A percentile compares a stretch with the other conserved stretches of the same genome.
Conservation (phyloP, 2,329 filamentous ascomycete genomes). For the Colletotrichum coccodes region DNA sequence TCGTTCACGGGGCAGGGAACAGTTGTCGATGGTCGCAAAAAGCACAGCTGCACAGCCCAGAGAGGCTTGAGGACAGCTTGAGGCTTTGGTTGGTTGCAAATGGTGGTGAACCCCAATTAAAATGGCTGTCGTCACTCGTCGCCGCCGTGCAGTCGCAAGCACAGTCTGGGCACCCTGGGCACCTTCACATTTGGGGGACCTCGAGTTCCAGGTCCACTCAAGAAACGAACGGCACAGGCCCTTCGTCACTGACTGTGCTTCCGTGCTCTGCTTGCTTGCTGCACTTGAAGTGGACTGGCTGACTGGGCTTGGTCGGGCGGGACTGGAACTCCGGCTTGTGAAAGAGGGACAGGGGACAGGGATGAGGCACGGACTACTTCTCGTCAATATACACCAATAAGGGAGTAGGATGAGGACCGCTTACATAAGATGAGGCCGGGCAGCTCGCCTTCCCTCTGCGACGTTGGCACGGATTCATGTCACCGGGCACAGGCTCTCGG, state of each 20-base stretch:
- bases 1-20: background rate
- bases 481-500: background rate
- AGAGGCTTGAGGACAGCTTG: conserved; percentile 32
- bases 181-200: background rate
- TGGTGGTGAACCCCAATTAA: conserved; percentile 7
- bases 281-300: conserved; percentile 6
- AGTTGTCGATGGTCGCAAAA: conserved; percentile 16
- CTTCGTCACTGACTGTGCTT: background rate
- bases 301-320: background rate
- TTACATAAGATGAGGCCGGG: conserved; percentile 15
- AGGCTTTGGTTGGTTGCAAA: conserved; percentile 21
- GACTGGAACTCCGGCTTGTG: conserved; percentile 17
- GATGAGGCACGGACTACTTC: background rate
- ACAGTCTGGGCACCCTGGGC: background rate
- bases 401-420: background rate
- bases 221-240: background rate
- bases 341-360: conserved; percentile 20
- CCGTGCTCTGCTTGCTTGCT: background rate
- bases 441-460: background rate
- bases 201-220: background rate
- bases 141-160: conserved; percentile 28
- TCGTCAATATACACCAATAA: too few species aligned
- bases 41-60: background rate
- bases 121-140: conserved; percentile 36
- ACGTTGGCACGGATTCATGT: conserved; percentile 6